Evolutionary conservation across 768 basidiomycete genomes (phyloP).

Genomic region (Boletellus ananiceps): DNA sequence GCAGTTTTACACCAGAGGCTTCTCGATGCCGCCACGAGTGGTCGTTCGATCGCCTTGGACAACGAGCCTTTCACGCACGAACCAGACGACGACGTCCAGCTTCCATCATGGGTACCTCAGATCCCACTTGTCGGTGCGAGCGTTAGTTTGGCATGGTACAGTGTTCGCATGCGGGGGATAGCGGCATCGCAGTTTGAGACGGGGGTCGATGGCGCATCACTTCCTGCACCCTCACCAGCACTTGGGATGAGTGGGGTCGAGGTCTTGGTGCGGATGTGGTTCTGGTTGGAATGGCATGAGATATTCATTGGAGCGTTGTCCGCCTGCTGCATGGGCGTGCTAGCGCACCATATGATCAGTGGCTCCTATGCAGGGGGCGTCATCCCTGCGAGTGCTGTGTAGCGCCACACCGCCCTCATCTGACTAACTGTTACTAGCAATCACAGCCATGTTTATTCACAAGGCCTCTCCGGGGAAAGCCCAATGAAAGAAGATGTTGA

Average conservation of each 20-base stretch:
- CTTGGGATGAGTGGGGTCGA: conserved; percentile 34
- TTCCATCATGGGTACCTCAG: conserved; percentile 34
- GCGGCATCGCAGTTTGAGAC: conserved; percentile 26
- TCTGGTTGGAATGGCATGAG: conserved; percentile 32
- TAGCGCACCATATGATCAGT: too few relatives aligned
- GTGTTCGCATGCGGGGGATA: conserved; percentile 50
- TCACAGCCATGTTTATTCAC: too few relatives aligned
- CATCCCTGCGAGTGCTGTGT: too few relatives aligned
- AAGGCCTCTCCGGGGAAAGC: too few relatives aligned
- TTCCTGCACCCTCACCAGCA: conserved; percentile 10
- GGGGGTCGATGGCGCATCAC: neutral
- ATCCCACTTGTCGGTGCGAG: conserved; percentile 66
- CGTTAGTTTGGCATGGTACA: conserved; percentile 62
- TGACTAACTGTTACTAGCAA: too few relatives aligned
- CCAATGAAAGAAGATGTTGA: too few relatives aligned
- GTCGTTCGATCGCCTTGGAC: conserved; percentile 17
- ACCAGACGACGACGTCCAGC: conserved; percentile 29
- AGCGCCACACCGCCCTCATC: too few relatives aligned
- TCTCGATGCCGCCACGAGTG: neutral
- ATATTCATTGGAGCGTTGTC: neutral
- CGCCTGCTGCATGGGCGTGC: neutral
- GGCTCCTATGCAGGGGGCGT: too few relatives aligned
- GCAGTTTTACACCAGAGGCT: conserved; percentile 26
- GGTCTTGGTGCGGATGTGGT: conserved; percentile 44
- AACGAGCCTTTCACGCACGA: conserved; percentile 35